These are phyloP conservation scores for Pontederia paniculata DNA, from an alignment of 176 grass and related monocot genomes.

Conservation along the genomic window DNA sequence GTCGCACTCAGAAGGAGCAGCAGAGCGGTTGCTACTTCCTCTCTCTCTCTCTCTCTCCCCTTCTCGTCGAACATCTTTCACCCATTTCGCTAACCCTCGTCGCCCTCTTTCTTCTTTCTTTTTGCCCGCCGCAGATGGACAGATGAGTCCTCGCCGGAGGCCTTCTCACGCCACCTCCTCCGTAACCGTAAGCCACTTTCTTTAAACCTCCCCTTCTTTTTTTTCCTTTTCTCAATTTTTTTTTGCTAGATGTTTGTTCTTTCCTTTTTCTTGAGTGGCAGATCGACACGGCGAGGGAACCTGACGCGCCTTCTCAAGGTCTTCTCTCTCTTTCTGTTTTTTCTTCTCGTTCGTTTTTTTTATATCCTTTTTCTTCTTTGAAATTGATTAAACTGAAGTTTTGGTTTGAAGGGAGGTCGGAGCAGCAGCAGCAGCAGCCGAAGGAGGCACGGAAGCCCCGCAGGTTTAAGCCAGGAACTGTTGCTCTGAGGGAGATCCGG, in stretches of 20 bases:
- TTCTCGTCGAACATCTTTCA: not conserved
- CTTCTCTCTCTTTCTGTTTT: not conserved
- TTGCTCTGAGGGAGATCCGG: slow-evolving; percentile 63
- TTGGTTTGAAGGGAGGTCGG: not conserved
- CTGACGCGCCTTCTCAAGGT: no score
- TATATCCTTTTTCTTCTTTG: not conserved
- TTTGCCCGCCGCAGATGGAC: not conserved
- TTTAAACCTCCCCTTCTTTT: not conserved
- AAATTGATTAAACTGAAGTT: not conserved
- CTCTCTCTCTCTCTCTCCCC: not conserved
- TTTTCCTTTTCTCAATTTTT: not conserved
- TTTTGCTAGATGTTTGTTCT: not conserved
- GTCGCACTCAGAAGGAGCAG: not conserved
- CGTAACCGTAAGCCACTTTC: not conserved
- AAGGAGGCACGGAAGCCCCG: slow-evolving; percentile 1
- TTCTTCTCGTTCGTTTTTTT: not conserved
- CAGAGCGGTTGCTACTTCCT: not conserved
- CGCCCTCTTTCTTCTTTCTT: not conserved
- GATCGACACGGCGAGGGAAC: no score
- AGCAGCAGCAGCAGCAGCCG: slow-evolving; percentile 1
- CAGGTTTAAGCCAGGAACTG: slow-evolving; percentile 33
- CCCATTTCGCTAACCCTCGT: not conserved
- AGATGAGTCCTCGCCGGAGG: not conserved
- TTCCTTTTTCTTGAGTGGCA: not conserved
- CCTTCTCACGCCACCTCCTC: not conserved